Evolutionary conservation across 495 filamentous ascomycete genomes (phyloP), one percentile per base, ranked within the genome.

Genomic region (Neurospora sp.): DNA sequence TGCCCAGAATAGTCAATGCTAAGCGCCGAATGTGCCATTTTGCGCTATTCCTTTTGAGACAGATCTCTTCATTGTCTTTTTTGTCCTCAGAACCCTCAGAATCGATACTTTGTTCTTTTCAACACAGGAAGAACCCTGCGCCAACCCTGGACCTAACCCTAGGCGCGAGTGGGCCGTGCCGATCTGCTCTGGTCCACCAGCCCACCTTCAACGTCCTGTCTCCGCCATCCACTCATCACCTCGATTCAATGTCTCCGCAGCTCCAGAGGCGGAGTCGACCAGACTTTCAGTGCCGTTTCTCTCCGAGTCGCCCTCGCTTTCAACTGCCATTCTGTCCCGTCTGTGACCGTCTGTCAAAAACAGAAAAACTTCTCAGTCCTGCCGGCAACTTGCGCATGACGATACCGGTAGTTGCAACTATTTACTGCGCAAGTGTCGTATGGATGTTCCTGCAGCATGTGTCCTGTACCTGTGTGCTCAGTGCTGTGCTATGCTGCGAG

Each of bases 1-100:
- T 72, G 72, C 72, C 46, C 20, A 38, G 59, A 75, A 75, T 77
- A 79, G 74, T 75, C 69, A 72, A 7, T 75, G 66, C 71, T 82
- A 80, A 80, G 80, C 80, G 80, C 80, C 80, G 71, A 73, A n/a
- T 37, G 23, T 72, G 54, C 54, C 54, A 35, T 31, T 72, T 38
- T 59, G 41, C 42, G 31, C 35, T 38, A 35, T 59, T 69, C 44
- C 71, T 59, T 69, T 39, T 27, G 44, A 72, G 40, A 72, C 27
- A 46, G 41, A 42, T 54, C 46, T 54, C 20, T 12, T 23, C n/a
- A n/a, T n/a, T 8, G 31, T 31, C 27, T 31, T 31, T 62, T 16
- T 62, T 62, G 35, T 35, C 35, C 35, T 4, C 35, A 31, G 5
- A 62, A 62, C 23, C 54, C 27, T 66, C 54, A 35, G 54, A 66